Evolutionary conservation across 1,139 yeast species (phyloP), one percentile per base, ranked within the genome.

Genomic region (Entelexis paramagnoliae): DNA sequence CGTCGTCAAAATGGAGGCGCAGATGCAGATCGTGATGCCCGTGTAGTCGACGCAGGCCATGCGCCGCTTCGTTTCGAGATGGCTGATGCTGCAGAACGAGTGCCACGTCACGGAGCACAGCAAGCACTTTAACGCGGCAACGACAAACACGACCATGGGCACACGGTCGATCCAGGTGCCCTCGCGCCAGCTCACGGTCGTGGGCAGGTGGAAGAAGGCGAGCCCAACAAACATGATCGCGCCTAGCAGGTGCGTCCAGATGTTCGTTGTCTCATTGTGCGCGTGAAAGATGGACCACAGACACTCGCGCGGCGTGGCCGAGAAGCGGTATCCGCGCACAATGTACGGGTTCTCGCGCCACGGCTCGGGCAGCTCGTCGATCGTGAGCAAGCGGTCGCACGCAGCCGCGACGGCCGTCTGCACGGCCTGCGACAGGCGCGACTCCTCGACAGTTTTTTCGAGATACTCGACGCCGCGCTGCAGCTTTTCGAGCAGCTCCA

Each of bases 41-140:
- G 95, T 83, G 66, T 91, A 91, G 69, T 91, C 98, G 46, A 89
- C 81, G 67, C 98, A 91, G 0, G 96, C 96, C 68, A 85, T 86
- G 53, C 78, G 77, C 57, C 81, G 75, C 64, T 95, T 76, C 53
- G 80, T 68, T 26, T 74, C 69, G 47, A 83, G 68, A 52, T 76
- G 76, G 19, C 93, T 80, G 59, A 88, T 83, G 57, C 88, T 82
- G 54, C 84, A 79, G 66, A 87, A 89, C 2, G 96, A 85, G 68
- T 91, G 98, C 97, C 97, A 91, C 29, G 82, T 71, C 4, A 83
- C 79, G 0, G 96, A 86, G 50, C 91, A 82, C 5, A 78, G 57
- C 53, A 91, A 71, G 65, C 97, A 91, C 58, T 81, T 78, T 58
- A 85, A 66, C 17, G 94, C 84, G 3, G 95, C 87, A 3, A 73